Evolutionary conservation across 306 rosid species (phyloP).

Genomic region (Betula pendula): DNA sequence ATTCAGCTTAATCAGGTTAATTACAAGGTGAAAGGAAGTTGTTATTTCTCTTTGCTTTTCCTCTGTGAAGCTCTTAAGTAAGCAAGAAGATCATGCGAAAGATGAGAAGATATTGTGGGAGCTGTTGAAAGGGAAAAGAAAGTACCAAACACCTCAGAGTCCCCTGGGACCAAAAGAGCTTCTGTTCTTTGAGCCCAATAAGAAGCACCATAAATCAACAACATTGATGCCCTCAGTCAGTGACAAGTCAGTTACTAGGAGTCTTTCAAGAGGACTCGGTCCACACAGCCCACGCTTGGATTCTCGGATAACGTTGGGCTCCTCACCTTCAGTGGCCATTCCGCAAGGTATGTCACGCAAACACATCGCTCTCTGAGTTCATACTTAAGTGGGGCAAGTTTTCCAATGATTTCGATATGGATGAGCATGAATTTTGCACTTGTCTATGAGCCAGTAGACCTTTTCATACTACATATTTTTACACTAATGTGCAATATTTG

Average conservation of each 20-base stretch:
- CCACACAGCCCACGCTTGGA: not conserved
- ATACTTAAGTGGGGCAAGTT: not conserved
- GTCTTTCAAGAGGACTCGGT: not conserved
- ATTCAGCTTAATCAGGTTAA: not conserved
- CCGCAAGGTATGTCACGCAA: not conserved
- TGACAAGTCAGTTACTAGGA: not conserved
- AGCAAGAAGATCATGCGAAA: not conserved
- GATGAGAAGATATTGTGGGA: conserved; percentile 3
- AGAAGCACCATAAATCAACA: not conserved
- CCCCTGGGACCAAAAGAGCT: conserved; percentile 6
- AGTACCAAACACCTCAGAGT: not conserved
- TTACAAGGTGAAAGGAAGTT: not conserved
- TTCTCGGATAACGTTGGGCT: not conserved
- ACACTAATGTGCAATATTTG: not conserved
- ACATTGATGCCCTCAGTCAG: not conserved
- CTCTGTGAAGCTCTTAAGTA: not conserved
- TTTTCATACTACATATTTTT: not conserved
- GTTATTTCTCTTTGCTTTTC: not conserved
- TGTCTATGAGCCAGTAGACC: not conserved
- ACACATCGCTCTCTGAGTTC: not conserved
- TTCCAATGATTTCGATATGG: too few relatives aligned
- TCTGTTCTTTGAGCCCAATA: not conserved
- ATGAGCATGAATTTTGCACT: not conserved
- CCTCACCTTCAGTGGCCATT: not conserved
- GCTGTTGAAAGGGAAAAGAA: conserved; percentile 6